These are phyloP conservation scores for Hypoxylon sp. DNA, from an alignment of 2,329 filamentous ascomycete genomes.

Conservation along the genomic window DNA sequence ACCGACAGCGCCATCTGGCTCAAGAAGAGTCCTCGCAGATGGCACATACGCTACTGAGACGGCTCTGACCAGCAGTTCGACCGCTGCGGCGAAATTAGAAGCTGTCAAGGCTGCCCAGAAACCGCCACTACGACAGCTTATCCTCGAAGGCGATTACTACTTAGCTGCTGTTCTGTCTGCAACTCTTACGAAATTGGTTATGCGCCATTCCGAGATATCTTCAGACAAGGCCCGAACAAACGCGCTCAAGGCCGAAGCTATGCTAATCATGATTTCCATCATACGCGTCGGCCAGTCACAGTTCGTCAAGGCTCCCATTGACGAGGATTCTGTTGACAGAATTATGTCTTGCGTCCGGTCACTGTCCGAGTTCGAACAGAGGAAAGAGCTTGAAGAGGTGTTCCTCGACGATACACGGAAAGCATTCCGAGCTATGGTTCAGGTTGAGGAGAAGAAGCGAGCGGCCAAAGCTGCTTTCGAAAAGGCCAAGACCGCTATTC, in stretches of 20 bases:
- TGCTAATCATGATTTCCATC: slow-evolving; percentile 99
- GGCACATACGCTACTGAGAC: slow-evolving; percentile 98
- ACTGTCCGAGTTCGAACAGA: slow-evolving; percentile 87
- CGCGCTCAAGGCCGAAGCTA: slow-evolving; percentile 92
- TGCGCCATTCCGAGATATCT: slow-evolving; percentile 96
- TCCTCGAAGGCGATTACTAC: slow-evolving; percentile 97
- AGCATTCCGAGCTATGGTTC: slow-evolving; percentile 96
- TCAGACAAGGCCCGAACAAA: slow-evolving; percentile 89
- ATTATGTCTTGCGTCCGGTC: slow-evolving; percentile 98
- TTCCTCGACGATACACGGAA: slow-evolving; percentile 96
- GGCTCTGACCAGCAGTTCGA: slow-evolving; percentile 91
- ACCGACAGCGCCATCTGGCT: slow-evolving; percentile 80
- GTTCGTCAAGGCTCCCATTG: slow-evolving; percentile 96
- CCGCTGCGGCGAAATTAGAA: slow-evolving; percentile 89
- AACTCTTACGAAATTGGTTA: slow-evolving; percentile 95
- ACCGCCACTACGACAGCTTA: slow-evolving; percentile 91
- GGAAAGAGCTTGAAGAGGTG: slow-evolving; percentile 90
- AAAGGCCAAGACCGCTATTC: slow-evolving; percentile 92
- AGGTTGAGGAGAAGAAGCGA: slow-evolving; percentile 96
- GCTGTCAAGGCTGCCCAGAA: slow-evolving; percentile 98
- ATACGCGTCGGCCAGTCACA: slow-evolving; percentile 98
- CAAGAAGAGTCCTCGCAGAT: slow-evolving; percentile 91
- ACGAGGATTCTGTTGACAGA: slow-evolving; percentile 97
- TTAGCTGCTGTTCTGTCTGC: slow-evolving; percentile 94
- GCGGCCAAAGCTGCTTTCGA: slow-evolving; percentile 93